Evolutionary conservation across 306 rosid genomes (phyloP), one percentile per base, ranked within the genome.

Genomic region (Casuarina cunninghamiana): DNA sequence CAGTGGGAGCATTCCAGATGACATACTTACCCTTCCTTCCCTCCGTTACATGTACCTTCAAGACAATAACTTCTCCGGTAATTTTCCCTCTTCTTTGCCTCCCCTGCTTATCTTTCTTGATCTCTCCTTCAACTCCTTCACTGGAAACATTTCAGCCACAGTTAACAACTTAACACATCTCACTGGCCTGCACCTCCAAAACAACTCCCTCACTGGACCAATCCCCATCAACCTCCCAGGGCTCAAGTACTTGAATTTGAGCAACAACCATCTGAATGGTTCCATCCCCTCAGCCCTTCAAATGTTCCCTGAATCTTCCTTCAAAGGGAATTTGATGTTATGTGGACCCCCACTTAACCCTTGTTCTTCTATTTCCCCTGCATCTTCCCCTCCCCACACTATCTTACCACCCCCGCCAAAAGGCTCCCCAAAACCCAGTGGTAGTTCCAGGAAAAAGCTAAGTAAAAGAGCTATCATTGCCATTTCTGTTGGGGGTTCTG

Each of bases 231-330:
- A 80, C 83, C 87, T 81, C 69, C 86, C 87, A 58, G 75, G 12
- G 77, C 96, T 94, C 32, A 82, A 75, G 87, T 54, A 19, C 83
- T 80, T 94, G 77, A 85, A 94, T 77, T 82, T 94, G 74, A 90
- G 98, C 92, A 77, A 87, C 87, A 94, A 94, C 79, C 71, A 84
- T 81, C 75, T 94, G 5, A 89, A 81, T 67, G 98, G 98, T 76
- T 77, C 93, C 11, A 82, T 94, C 68, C 98, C 98, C 74, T 72
- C 79, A 43, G 62, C 84, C 54, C 67, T 94, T n/a, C 80, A 75
- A 21, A 84, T 73, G 71, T 92, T 94, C 80, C 86, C 91, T 32
- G 78, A 79, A 26, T 87, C 93, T 9, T 88, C 94, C 32, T 94
- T 92, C 78, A 77, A 69, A 75, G 97, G 96, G 78, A 89, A 94